Evolutionary conservation across 768 basidiomycete genomes (phyloP).

Genomic region (Podaxis sp.): DNA sequence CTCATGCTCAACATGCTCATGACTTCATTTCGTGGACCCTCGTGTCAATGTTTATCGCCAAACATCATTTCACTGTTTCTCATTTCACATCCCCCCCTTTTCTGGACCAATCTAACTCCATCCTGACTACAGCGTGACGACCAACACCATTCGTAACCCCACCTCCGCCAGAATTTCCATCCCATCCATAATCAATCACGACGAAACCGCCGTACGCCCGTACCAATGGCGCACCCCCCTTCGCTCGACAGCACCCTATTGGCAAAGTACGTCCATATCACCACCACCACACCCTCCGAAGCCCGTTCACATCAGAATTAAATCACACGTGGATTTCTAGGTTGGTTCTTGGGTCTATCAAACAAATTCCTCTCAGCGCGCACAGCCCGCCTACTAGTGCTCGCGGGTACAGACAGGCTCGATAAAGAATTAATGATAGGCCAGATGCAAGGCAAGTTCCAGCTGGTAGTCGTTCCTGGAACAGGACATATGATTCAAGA

Average conservation of each 20-base stretch:
- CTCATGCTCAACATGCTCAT: not conserved
- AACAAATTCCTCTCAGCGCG: constrained; percentile 73
- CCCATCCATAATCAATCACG: constrained; percentile 68
- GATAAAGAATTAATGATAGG: constrained; percentile 95
- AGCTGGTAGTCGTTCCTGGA: constrained; percentile 81
- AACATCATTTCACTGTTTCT: constrained; percentile 1
- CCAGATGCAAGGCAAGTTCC: constrained; percentile 97
- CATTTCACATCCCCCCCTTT: not conserved
- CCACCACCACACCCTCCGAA: not conserved
- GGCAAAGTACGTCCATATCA: constrained; percentile 58
- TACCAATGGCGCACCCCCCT: constrained; percentile 87
- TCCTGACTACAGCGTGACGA: constrained; percentile 55
- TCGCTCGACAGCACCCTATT: constrained; percentile 82
- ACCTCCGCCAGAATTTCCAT: constrained; percentile 88
- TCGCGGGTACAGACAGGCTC: constrained; percentile 91
- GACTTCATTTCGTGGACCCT: constrained; percentile 2
- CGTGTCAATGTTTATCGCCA: not conserved
- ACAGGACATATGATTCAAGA: constrained; percentile 96
- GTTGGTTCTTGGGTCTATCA: constrained; percentile 90
- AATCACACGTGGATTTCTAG: constrained; percentile 36
- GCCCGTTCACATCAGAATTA: not conserved
- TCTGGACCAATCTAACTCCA: not conserved
- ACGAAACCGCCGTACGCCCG: constrained; percentile 36
- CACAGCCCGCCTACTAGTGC: constrained; percentile 81
- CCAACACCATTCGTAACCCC: constrained; percentile 79